phyloP scores from a whole-genome alignment of 2,329 filamentous ascomycete genomes.

The Penicillium aurantiogriseum region DNA sequence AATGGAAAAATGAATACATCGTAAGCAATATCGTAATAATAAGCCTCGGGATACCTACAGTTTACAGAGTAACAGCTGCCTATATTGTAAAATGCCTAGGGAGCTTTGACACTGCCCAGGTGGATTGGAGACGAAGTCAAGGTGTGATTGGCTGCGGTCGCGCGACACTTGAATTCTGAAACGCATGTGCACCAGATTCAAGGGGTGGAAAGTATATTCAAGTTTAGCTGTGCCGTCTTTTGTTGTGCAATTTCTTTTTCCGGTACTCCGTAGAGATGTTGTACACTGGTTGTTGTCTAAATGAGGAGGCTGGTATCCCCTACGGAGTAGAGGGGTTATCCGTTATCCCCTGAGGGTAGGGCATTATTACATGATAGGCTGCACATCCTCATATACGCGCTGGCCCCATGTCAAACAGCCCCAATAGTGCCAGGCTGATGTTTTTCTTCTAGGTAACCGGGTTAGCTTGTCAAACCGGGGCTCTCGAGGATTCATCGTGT shows the following conservation, averaged over 20 bases:
- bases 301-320: slow-evolving; percentile 15
- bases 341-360: slow-evolving; percentile 9
- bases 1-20: neutral
- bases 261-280: neutral
- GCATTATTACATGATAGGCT: slow-evolving; percentile 1
- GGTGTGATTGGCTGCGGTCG: slow-evolving; percentile 13
- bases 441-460: neutral
- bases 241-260: neutral
- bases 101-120: slow-evolving; percentile 8
- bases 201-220: neutral
- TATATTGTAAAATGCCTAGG: neutral
- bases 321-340: neutral
- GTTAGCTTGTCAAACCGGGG: neutral
- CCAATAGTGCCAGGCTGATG: neutral
- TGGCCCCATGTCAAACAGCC: slow-evolving; percentile 4
- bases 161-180: slow-evolving; percentile 13
- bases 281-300: neutral
- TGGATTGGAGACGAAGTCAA: neutral
- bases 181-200: slow-evolving; percentile 1
- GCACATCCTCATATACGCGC: slow-evolving; percentile 19
- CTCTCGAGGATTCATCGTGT: neutral
- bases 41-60: neutral
- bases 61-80: neutral
- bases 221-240: neutral
- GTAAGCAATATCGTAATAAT: neutral